These are phyloP conservation scores for Alternaria brassicae DNA, from an alignment of 2,329 filamentous ascomycete species.

Conservation along the genomic window DNA sequence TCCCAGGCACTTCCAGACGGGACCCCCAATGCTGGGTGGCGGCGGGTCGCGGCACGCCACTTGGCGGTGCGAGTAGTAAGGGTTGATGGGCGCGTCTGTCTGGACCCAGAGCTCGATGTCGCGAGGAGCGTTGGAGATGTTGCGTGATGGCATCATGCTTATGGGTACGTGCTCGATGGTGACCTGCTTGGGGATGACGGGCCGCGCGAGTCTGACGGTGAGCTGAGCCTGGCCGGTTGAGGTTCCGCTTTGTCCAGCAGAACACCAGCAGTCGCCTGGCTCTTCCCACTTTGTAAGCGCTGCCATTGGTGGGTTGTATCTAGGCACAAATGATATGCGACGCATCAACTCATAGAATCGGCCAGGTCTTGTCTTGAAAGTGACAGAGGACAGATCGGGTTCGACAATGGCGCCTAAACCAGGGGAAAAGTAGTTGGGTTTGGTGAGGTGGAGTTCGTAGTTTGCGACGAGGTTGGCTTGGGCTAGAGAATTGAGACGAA, in stretches of 20 bases:
- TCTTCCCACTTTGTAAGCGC: conserved; percentile 77
- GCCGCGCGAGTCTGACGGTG: conserved; percentile 58
- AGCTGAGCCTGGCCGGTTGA: conserved; percentile 68
- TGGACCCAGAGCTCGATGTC: conserved; percentile 57
- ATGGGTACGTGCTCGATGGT: conserved; percentile 57
- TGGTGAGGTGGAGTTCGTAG: conserved; percentile 41
- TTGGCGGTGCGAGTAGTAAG: conserved; percentile 27
- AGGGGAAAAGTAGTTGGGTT: conserved; percentile 75
- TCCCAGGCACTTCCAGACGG: conserved; percentile 52
- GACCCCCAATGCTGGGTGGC: neutral
- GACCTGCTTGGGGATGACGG: conserved; percentile 50
- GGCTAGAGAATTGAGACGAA: conserved; percentile 42
- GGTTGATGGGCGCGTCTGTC: conserved; percentile 34
- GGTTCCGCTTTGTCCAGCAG: conserved; percentile 53
- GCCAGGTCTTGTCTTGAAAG: conserved; percentile 30
- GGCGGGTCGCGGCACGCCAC: conserved; percentile 22
- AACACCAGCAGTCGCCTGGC: conserved; percentile 88
- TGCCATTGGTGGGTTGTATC: conserved; percentile 53
- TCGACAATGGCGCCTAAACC: conserved; percentile 73
- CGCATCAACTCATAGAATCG: conserved; percentile 7
- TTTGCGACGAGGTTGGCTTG: conserved; percentile 43
- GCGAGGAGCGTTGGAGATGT: conserved; percentile 52
- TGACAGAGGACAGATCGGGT: conserved; percentile 64
- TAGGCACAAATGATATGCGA: conserved; percentile 24
- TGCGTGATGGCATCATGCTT: conserved; percentile 43